These are phyloP conservation scores for Clohesyomyces aquaticus DNA, from an alignment of 495 filamentous ascomycete species.

Conservation along the genomic window DNA sequence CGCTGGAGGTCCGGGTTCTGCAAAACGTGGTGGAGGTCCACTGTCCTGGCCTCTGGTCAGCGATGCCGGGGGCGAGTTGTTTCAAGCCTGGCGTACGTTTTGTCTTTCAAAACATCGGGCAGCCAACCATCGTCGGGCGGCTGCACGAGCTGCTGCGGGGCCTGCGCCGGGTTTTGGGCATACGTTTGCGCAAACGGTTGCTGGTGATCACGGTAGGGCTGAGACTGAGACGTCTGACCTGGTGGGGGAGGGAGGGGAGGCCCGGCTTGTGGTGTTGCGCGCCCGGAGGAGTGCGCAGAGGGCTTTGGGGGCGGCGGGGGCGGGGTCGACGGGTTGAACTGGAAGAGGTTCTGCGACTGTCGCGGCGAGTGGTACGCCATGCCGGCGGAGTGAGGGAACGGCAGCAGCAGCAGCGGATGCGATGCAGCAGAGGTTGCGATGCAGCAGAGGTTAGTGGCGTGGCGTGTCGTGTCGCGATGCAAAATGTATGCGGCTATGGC, in stretches of 20 bases:
- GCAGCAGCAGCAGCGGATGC: background rate
- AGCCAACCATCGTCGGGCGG: constrained; percentile 49
- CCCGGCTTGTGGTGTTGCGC: constrained; percentile 43
- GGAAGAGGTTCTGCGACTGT: constrained; percentile 41
- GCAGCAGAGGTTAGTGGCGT: constrained; percentile 10
- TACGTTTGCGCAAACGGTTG: constrained; percentile 21
- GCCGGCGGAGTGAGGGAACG: background rate
- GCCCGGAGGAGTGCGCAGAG: constrained; percentile 40
- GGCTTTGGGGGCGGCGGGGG: constrained; percentile 50
- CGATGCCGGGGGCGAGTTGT: background rate
- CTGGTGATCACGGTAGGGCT: constrained; percentile 31
- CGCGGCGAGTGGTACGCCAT: constrained; percentile 40
- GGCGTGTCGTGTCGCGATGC: no score
- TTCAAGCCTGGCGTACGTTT: constrained; percentile 42
- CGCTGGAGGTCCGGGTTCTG: constrained; percentile 44
- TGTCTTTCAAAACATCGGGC: constrained; percentile 46
- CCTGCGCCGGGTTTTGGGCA: constrained; percentile 31
- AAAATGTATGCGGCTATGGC: no score
- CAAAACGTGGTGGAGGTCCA: constrained; percentile 48
- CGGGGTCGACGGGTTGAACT: constrained; percentile 46
- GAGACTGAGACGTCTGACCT: constrained; percentile 28
- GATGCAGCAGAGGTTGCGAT: no score
- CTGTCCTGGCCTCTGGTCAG: constrained; percentile 40
- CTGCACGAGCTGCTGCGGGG: constrained; percentile 23
- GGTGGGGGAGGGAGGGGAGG: constrained; percentile 49